phyloP scores from a whole-genome alignment of 2,329 filamentous ascomycete genomes.

The Blastomyces gilchristii region DNA sequence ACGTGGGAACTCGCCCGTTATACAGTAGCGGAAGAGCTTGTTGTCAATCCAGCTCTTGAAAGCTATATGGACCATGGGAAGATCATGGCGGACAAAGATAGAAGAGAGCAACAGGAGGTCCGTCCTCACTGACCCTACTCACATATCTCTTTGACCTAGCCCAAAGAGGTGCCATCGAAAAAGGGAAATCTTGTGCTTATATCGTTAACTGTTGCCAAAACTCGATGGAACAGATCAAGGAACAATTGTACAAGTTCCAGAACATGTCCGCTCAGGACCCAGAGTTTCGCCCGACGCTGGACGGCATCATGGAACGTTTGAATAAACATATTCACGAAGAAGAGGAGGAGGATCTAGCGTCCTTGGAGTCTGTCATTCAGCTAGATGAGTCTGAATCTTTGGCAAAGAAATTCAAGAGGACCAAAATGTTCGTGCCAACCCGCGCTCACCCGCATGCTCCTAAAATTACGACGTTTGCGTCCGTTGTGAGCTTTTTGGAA shows the following conservation, averaged over 20 bases:
- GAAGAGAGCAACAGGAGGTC: constrained; percentile 15
- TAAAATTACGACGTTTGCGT: constrained; percentile 47
- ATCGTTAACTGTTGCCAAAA: constrained; percentile 1
- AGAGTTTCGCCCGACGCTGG: constrained; percentile 34
- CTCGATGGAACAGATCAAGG: constrained; percentile 36
- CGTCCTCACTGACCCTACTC: background rate
- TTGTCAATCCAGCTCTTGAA: constrained; percentile 47
- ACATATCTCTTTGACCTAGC: background rate
- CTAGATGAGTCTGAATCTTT: constrained; percentile 26
- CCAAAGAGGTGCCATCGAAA: background rate
- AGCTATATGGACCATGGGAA: constrained; percentile 38
- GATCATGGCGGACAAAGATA: constrained; percentile 32
- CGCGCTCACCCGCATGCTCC: constrained; percentile 42
- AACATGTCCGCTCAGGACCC: constrained; percentile 29
- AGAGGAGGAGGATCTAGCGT: constrained; percentile 39
- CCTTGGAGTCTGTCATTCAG: constrained; percentile 36
- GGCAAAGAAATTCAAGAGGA: constrained; percentile 38
- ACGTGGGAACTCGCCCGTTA: constrained; percentile 46
- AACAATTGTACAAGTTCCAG: constrained; percentile 41
- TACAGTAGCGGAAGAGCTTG: constrained; percentile 42
- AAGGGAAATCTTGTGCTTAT: background rate
- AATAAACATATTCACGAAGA: constrained; percentile 41
- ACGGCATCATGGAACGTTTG: constrained; percentile 35
- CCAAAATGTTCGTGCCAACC: constrained; percentile 44
- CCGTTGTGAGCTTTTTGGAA: constrained; percentile 42